Conservation (phyloP, 2,329 filamentous ascomycete species). For the Xylariaceae sp. region DNA sequence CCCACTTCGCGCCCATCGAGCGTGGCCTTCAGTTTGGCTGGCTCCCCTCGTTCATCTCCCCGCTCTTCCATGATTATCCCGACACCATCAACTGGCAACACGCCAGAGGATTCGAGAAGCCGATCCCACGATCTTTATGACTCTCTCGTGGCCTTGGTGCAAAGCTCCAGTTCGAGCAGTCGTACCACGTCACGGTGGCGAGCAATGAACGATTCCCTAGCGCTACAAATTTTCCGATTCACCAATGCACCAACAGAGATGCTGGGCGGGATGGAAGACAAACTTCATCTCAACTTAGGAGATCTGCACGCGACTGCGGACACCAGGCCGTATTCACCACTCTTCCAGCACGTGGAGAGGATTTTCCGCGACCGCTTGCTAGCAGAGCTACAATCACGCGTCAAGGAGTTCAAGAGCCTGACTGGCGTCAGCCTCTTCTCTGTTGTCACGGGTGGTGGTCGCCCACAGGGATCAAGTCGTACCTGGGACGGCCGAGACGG, state of each 20-base stretch:
- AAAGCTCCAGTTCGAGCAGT: slow-evolving; percentile 40
- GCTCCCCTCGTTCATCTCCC: slow-evolving; percentile 47
- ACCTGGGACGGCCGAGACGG: slow-evolving; percentile 32
- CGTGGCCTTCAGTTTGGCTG: slow-evolving; percentile 44
- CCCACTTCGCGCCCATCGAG: slow-evolving; percentile 47
- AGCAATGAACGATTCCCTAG: slow-evolving; percentile 47
- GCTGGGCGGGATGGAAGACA: slow-evolving; percentile 45
- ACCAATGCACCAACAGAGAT: slow-evolving; percentile 46
- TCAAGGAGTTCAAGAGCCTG: slow-evolving; percentile 48
- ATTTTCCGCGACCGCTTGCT: slow-evolving; percentile 46
- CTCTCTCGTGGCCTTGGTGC: slow-evolving; percentile 50
- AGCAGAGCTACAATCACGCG: slow-evolving; percentile 42
- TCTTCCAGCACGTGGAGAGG: slow-evolving; percentile 46
- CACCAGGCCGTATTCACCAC: slow-evolving; percentile 32
- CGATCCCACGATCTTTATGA: slow-evolving; percentile 46
- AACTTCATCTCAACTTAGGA: slow-evolving; percentile 41
- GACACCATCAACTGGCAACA: slow-evolving; percentile 35
- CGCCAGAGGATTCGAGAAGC: slow-evolving; percentile 35
- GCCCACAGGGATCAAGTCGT: slow-evolving; percentile 36
- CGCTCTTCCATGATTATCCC: slow-evolving; percentile 42
- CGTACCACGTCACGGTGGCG: slow-evolving; percentile 46
- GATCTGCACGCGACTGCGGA: slow-evolving; percentile 22
- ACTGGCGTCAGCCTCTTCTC: slow-evolving; percentile 51
- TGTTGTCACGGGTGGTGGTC: slow-evolving; percentile 46
- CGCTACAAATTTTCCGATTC: slow-evolving; percentile 54